phyloP scores from a whole-genome alignment of 192 early-diverging fungal species.

The Coemansia sp. region DNA sequence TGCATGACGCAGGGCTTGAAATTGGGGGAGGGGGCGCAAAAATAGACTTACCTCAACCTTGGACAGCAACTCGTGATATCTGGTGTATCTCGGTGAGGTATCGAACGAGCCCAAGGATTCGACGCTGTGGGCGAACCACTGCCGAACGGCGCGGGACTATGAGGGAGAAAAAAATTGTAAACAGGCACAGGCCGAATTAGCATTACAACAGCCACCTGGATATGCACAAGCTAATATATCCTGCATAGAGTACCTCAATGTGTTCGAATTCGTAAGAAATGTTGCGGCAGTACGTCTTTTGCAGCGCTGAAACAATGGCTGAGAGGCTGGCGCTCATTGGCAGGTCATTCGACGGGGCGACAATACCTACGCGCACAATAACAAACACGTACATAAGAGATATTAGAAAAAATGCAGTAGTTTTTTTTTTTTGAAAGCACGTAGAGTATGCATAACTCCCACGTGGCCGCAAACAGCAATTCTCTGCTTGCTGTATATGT shows the following conservation, averaged over 20 bases:
- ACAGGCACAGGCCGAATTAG: background rate
- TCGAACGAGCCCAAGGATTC: constrained; percentile 59
- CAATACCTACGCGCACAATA: constrained; percentile 28
- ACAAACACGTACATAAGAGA: background rate
- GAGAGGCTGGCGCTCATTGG: constrained; percentile 24
- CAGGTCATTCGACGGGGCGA: constrained; percentile 21
- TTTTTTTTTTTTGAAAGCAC: background rate
- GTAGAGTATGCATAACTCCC: constrained; percentile 8
- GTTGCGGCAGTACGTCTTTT: constrained; percentile 73
- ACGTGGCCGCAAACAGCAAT: background rate
- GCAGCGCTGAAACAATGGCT: constrained; percentile 51
- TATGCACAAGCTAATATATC: constrained; percentile 63
- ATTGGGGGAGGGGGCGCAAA: background rate
- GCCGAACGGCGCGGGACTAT: background rate
- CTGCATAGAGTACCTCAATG: constrained; percentile 69
- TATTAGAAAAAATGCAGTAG: background rate
- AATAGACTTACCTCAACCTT: constrained; percentile 59
- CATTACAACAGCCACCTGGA: background rate
- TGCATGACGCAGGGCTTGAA: background rate
- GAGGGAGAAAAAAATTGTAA: background rate
- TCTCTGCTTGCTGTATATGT: constrained; percentile 45
- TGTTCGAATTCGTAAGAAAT: constrained; percentile 97
- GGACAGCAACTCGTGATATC: constrained; percentile 75
- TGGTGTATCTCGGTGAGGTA: constrained; percentile 60
- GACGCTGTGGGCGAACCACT: constrained; percentile 85